Base-by-base conservation (phyloP, 305 asterid genomes). In the Fraxinus ornus region DNA sequence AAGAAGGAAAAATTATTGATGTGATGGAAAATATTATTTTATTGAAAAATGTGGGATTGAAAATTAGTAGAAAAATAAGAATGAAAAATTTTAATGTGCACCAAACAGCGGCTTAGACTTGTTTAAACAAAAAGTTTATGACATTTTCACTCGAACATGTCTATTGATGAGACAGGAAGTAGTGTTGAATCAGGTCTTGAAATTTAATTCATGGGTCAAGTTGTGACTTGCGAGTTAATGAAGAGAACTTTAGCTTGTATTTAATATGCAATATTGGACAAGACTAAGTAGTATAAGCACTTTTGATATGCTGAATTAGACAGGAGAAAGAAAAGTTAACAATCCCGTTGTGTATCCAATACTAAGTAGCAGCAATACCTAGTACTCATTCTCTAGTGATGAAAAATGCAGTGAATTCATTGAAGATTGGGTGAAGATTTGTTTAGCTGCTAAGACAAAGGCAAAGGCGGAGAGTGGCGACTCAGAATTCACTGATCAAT, bases 351-450 rank as follows among this genome's bases (percentile, higher is more conserved):
- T 5, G 21, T 49, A 49, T 49, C 21, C 60, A 49, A 49, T 49
- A 15, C 60, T 49, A 49, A 0, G 21, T 49, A 3, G 21, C 60
- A 49, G 7, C 60, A 15, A 13, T 17, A 49, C 55, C 55, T 47
- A 13, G 55, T 47, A 47, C 57, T 47, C 55, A 49, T 49, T 49
- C 7, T 15, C 21, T 15, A 49, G 60, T 49, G 60, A 49, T 49
- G 60, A 49, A 49, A 49, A 49, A 57, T 57, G 68, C 87, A 95
- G 98, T 78, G 96, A 91, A 68, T 95, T 95, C 81, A 95, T 95
- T 62, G 99, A 95, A 86, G 93, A 92, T 44, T 95, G 99, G 99
- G 97, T 95, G 83, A 91, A 88, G 81, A 88, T 95, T 35, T 85
- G 94, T 39, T 82, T 94, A 62, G 97, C 97, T 5, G 99, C 97